These are phyloP conservation scores for Sporothrix brasiliensis DNA, from an alignment of 2,329 filamentous ascomycete genomes.

Conservation along the genomic window DNA sequence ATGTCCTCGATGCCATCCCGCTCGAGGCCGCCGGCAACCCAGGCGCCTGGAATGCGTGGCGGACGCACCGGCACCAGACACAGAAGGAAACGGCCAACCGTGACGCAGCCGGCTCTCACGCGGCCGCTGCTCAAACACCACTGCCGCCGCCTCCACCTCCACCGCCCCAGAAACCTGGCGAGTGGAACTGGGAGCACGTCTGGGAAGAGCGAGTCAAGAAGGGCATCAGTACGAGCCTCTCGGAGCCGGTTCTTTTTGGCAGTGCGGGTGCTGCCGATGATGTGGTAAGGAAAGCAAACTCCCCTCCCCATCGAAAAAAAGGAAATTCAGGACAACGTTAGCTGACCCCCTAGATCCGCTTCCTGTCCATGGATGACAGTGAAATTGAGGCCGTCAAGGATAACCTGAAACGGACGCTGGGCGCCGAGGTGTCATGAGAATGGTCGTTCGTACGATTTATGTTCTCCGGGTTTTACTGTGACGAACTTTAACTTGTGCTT, in stretches of 20 bases:
- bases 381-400: slow-evolving; percentile 62
- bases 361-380: slow-evolving; percentile 63
- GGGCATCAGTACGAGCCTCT: slow-evolving; percentile 73
- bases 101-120: background rate
- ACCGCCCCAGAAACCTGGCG: slow-evolving; percentile 60
- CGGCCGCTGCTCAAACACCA: background rate
- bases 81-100: background rate
- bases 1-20: slow-evolving; percentile 75
- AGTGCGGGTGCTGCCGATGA: slow-evolving; percentile 66
- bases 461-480: background rate
- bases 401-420: slow-evolving; percentile 58
- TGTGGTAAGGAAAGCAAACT: slow-evolving; percentile 57
- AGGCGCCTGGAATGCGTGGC: slow-evolving; percentile 94
- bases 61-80: slow-evolving; percentile 62
- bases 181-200: slow-evolving; percentile 98
- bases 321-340: background rate
- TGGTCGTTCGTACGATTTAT: background rate
- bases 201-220: slow-evolving; percentile 89
- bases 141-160: background rate
- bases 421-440: slow-evolving; percentile 32
- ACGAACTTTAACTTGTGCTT: background rate
- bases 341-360: slow-evolving; percentile 58
- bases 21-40: slow-evolving; percentile 84
- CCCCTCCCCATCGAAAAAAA: background rate
- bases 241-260: slow-evolving; percentile 79